Evolutionary conservation across 2,329 filamentous ascomycete species (phyloP).

Genomic region (Coniochaeta hoffmannii): DNA sequence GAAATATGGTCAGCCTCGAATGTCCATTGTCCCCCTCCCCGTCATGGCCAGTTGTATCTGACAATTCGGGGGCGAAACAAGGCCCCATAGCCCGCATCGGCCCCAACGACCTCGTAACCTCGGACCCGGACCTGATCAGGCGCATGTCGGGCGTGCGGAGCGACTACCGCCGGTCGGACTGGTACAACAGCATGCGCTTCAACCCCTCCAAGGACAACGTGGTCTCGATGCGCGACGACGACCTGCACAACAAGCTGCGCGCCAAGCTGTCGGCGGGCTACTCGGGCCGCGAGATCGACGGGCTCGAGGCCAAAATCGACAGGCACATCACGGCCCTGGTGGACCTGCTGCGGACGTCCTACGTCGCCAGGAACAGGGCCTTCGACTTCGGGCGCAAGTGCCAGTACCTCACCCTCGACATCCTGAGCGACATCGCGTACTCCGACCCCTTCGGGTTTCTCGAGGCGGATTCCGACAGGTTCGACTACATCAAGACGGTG

Average conservation of each 20-base stretch:
- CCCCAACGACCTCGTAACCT: constrained; percentile 8
- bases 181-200: constrained; percentile 8
- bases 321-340: neutral
- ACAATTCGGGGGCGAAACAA: neutral
- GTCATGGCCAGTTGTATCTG: neutral
- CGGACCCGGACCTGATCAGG: constrained; percentile 8
- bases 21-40: neutral
- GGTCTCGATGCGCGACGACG: constrained; percentile 8
- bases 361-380: constrained; percentile 18
- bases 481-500: constrained; percentile 32
- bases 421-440: constrained; percentile 38
- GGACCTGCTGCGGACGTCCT: neutral
- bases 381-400: constrained; percentile 35
- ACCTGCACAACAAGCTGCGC: constrained; percentile 9
- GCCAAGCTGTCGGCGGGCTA: constrained; percentile 9
- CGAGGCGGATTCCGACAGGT: constrained; percentile 29
- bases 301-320: constrained; percentile 1
- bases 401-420: constrained; percentile 40
- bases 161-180: constrained; percentile 6
- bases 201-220: constrained; percentile 10
- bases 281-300: constrained; percentile 1
- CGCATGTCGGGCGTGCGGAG: constrained; percentile 6
- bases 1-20: constrained; percentile 23
- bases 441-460: constrained; percentile 37
- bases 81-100: constrained; percentile 7